A percentile compares a stretch with the other conserved stretches of the same genome.
Evolutionary conservation across 2,329 filamentous ascomycete genomes (phyloP).

Genomic region (Boeremia lycopersici): DNA sequence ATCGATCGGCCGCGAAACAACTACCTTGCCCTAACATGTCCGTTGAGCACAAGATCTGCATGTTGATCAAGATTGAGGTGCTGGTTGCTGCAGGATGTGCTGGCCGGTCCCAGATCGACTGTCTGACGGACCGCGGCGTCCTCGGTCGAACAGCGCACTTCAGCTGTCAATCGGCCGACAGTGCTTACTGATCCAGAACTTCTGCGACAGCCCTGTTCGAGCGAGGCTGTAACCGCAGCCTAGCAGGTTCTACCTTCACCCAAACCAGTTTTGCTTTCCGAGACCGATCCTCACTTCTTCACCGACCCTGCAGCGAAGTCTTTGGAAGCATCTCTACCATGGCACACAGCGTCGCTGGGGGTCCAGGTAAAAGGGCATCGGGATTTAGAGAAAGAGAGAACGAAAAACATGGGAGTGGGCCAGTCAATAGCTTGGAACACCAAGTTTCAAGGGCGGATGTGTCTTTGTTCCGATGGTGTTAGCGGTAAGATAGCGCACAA

Average conservation of each 20-base stretch:
- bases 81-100: conserved; percentile 10
- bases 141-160: neutral
- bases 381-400: neutral
- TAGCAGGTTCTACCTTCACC: neutral
- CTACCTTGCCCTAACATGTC: conserved; percentile 4
- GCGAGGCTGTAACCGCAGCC: neutral
- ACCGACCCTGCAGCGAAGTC: neutral
- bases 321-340: conserved; percentile 18
- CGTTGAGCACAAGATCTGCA: conserved; percentile 5
- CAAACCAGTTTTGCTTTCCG: neutral
- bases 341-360: conserved; percentile 3
- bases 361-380: conserved; percentile 5
- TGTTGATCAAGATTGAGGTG: conserved; percentile 3
- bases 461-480: conserved; percentile 8
- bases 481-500: neutral
- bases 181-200: neutral
- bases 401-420: neutral
- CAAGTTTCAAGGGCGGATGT: conserved; percentile 6
- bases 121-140: conserved; percentile 4
- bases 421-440: conserved; percentile 15
- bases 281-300: neutral
- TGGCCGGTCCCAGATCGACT: conserved; percentile 5
- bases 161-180: neutral
- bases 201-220: neutral
- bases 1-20: neutral